Conservation (phyloP, 805 yeast genomes). For the Candida namnaoensis region DNA sequence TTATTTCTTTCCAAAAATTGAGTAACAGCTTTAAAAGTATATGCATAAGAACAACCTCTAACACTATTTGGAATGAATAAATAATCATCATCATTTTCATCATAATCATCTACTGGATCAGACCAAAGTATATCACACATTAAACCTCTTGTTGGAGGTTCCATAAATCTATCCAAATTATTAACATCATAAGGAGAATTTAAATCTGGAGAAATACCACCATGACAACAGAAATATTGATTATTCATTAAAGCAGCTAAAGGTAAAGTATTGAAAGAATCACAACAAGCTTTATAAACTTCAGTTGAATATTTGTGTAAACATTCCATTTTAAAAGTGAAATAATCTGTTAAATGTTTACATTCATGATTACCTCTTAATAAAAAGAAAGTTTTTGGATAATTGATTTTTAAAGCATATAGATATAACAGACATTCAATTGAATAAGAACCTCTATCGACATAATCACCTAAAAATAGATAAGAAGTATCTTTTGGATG, state of each 20-base stretch:
- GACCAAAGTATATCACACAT: conserved; percentile 97
- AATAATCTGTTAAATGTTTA: conserved; percentile 85
- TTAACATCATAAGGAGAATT: conserved; percentile 60
- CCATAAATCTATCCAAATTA: conserved; percentile 70
- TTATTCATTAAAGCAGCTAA: conserved; percentile 89
- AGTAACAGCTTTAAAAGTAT: conserved; percentile 68
- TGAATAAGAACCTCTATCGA: conserved; percentile 88
- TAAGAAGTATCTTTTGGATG: conserved; percentile 71
- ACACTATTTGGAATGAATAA: conserved; percentile 58
- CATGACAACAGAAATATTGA: conserved; percentile 94
- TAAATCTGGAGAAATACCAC: conserved; percentile 87
- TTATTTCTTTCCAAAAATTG: conserved; percentile 72
- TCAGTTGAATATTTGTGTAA: conserved; percentile 63
- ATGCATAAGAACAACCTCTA: conserved; percentile 91
- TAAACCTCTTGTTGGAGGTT: conserved; percentile 88
- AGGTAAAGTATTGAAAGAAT: conserved; percentile 80
- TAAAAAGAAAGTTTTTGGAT: conserved; percentile 68
- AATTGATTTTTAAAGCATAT: conserved; percentile 71
- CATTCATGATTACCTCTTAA: conserved; percentile 95
- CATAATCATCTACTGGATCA: conserved; percentile 89
- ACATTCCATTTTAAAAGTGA: conserved; percentile 89
- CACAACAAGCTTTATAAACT: conserved; percentile 66
- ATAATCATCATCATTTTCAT: conserved; percentile 40
- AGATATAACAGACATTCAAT: conserved; percentile 73
- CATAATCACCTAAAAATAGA: conserved; percentile 88